These are phyloP conservation scores for Dunaliella sp. DNA, from an alignment of 139 green algal genomes.

Conservation along the genomic window DNA sequence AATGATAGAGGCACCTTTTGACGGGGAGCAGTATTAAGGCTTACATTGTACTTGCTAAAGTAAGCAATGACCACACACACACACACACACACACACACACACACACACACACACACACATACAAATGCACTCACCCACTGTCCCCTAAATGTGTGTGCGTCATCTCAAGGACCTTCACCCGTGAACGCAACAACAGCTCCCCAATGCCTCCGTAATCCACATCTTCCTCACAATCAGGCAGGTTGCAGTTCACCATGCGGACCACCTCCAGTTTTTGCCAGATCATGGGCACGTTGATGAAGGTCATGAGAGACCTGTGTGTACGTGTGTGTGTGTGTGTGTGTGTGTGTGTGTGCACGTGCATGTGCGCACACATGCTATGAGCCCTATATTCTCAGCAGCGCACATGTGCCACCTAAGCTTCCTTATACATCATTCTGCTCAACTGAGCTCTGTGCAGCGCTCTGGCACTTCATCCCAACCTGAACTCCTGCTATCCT, in stretches of 20 bases:
- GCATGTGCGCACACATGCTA: not conserved
- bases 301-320: conserved; percentile 1
- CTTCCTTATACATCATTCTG: no score
- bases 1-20: no score
- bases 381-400: no score
- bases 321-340: not conserved
- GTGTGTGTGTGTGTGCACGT: not conserved
- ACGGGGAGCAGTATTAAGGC: no score
- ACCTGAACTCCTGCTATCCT: no score
- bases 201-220: not conserved
- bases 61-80: no score
- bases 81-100: not conserved
- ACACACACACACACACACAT: not conserved
- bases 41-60: no score
- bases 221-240: not conserved
- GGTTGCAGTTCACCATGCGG: not conserved
- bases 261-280: conserved; percentile 12
- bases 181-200: conserved; percentile 8
- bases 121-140: conserved; percentile 1
- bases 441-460: no score
- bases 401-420: no score
- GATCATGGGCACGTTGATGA: conserved; percentile 4
- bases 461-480: no score
- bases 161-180: not conserved
- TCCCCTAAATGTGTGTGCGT: not conserved